These are phyloP conservation scores for Monascus ruber DNA, from an alignment of 2,329 filamentous ascomycete genomes.

Conservation along the genomic window DNA sequence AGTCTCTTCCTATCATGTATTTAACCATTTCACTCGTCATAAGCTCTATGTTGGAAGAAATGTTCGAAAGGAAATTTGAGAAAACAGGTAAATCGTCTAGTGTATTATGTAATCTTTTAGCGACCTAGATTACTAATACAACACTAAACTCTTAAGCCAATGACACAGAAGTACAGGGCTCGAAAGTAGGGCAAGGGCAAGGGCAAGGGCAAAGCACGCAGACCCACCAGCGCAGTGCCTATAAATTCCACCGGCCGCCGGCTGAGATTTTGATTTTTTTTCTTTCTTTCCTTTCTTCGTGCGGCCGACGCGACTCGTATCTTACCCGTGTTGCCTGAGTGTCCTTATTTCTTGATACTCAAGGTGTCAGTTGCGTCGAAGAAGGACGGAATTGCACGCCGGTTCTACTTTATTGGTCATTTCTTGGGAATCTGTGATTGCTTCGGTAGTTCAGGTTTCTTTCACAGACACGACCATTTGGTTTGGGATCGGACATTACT, in stretches of 20 bases:
- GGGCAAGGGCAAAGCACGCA: background rate
- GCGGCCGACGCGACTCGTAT: constrained; percentile 62
- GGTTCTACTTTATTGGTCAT: constrained; percentile 42
- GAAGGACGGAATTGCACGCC: constrained; percentile 68
- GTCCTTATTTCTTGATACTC: constrained; percentile 38
- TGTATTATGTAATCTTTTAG: too few species aligned
- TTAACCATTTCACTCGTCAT: constrained; percentile 31
- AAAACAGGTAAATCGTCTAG: constrained; percentile 1
- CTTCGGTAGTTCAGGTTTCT: constrained; percentile 10
- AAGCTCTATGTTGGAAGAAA: constrained; percentile 19
- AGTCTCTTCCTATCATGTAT: constrained; percentile 39
- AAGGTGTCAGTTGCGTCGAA: constrained; percentile 74
- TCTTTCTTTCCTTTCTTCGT: constrained; percentile 55
- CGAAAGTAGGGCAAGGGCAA: too few species aligned
- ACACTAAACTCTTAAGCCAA: background rate
- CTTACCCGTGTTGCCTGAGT: constrained; percentile 73
- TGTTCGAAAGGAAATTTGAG: constrained; percentile 6
- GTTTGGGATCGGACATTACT: constrained; percentile 46
- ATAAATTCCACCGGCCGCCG: constrained; percentile 12
- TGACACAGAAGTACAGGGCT: background rate
- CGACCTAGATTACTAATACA: too few species aligned
- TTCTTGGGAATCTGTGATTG: constrained; percentile 9
- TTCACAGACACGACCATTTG: constrained; percentile 35
- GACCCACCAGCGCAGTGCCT: background rate
- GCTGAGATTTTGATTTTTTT: constrained; percentile 19